Conservation (phyloP, 2,329 filamentous ascomycete species). For the Thielaviopsis euricoi region DNA sequence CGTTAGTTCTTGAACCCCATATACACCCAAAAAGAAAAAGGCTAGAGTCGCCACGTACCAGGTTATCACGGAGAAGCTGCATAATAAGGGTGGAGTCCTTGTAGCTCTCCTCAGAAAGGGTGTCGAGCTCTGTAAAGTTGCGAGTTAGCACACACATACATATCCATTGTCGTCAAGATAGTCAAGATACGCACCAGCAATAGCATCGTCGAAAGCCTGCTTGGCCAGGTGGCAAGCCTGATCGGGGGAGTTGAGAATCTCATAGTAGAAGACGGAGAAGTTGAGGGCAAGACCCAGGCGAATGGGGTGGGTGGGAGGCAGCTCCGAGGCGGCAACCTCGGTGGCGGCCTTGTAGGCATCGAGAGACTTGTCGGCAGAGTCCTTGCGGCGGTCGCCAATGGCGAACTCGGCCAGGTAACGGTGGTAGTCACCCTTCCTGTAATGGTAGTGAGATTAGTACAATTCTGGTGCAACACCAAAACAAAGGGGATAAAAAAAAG, state of each 20-base stretch:
- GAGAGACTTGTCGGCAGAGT: constrained; percentile 80
- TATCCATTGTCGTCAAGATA: not conserved
- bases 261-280: constrained; percentile 99
- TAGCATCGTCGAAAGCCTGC: constrained; percentile 97
- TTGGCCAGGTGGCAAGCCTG: constrained; percentile 97
- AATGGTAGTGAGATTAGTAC: constrained; percentile 9
- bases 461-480: not conserved
- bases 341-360: constrained; percentile 96
- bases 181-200: constrained; percentile 44
- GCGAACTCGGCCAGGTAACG: constrained; percentile 97
- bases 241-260: constrained; percentile 97
- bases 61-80: constrained; percentile 94
- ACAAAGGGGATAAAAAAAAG: too few species aligned
- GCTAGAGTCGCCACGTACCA: constrained; percentile 42
- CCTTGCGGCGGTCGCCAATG: constrained; percentile 86
- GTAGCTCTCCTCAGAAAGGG: constrained; percentile 96
- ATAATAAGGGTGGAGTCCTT: constrained; percentile 98
- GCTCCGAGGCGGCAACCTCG: constrained; percentile 93
- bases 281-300: constrained; percentile 93
- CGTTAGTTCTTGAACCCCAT: constrained; percentile 15
- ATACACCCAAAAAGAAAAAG: not conserved
- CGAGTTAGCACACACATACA: constrained; percentile 18
- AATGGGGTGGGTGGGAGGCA: constrained; percentile 95
- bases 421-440: constrained; percentile 98
- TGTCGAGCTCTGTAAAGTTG: constrained; percentile 66